These are phyloP conservation scores for Ascochyta rabiei DNA, from an alignment of 2,329 filamentous ascomycete species.

Conservation along the genomic window DNA sequence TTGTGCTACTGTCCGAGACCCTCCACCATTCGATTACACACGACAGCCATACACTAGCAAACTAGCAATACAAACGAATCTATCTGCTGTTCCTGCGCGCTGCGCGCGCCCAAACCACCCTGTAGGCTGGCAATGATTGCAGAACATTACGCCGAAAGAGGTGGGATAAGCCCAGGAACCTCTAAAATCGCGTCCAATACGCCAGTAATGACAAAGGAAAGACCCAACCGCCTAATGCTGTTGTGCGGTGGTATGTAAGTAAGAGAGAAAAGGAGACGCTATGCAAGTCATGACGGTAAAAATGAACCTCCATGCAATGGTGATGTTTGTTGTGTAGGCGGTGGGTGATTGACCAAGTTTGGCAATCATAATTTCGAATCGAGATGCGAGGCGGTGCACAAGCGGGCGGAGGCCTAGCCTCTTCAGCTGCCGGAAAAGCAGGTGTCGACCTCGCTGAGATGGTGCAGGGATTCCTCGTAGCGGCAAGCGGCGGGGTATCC, in stretches of 20 bases:
- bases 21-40: background rate
- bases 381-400: background rate
- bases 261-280: constrained; percentile 37
- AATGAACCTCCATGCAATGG: constrained; percentile 28
- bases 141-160: constrained; percentile 28
- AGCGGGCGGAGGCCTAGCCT: background rate
- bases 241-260: constrained; percentile 23
- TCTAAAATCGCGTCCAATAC: constrained; percentile 15
- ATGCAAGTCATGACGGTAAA: constrained; percentile 46
- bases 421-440: background rate
- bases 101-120: background rate
- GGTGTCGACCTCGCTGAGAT: background rate
- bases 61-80: background rate
- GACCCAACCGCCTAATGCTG: constrained; percentile 30
- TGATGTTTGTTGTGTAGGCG: background rate
- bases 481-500: background rate
- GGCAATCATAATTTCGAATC: background rate
- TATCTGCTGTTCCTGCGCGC: constrained; percentile 1
- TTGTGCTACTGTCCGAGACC: background rate
- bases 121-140: constrained; percentile 3
- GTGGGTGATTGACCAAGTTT: background rate
- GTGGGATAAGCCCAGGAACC: constrained; percentile 8
- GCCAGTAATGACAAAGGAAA: constrained; percentile 21
- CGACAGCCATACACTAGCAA: background rate
- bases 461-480: background rate